These are phyloP conservation scores for Eragrostis tef DNA, from an alignment of 202 grass and related monocot species.

Conservation along the genomic window DNA sequence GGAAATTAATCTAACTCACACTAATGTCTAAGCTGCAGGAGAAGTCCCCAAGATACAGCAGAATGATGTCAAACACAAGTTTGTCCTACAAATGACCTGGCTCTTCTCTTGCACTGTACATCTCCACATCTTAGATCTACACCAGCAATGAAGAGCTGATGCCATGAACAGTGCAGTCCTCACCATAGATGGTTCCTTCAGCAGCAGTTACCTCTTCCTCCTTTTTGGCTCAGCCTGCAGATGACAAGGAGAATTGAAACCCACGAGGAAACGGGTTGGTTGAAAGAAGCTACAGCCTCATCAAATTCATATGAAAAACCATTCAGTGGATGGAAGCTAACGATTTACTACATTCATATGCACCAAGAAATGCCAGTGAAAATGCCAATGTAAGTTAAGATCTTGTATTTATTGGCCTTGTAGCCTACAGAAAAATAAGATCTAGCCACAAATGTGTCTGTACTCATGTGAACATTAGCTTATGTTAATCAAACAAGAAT, in stretches of 20 bases:
- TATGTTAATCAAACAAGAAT: background rate
- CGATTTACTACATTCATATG: constrained; percentile 7
- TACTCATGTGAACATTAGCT: too few relatives aligned
- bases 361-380: constrained; percentile 4
- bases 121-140: constrained; percentile 38
- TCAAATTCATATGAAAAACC: background rate
- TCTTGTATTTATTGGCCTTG: background rate
- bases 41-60: constrained; percentile 43
- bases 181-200: constrained; percentile 11
- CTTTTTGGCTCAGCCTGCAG: constrained; percentile 63
- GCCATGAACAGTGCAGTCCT: constrained; percentile 45
- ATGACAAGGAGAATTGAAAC: background rate
- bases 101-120: constrained; percentile 58
- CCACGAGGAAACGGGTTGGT: background rate
- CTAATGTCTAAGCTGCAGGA: constrained; percentile 44
- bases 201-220: constrained; percentile 55
- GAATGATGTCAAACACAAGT: constrained; percentile 43
- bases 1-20: constrained; percentile 27
- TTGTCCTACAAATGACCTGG: constrained; percentile 55
- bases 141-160: constrained; percentile 48
- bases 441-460: background rate
- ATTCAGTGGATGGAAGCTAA: background rate
- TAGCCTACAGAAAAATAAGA: background rate
- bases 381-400: background rate
- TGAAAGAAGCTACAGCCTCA: background rate